Percentiles rank a stretch among this genome's conserved stretches.
phyloP scores from a whole-genome alignment of 257 asterid species.

The Penstemon barbatus region DNA sequence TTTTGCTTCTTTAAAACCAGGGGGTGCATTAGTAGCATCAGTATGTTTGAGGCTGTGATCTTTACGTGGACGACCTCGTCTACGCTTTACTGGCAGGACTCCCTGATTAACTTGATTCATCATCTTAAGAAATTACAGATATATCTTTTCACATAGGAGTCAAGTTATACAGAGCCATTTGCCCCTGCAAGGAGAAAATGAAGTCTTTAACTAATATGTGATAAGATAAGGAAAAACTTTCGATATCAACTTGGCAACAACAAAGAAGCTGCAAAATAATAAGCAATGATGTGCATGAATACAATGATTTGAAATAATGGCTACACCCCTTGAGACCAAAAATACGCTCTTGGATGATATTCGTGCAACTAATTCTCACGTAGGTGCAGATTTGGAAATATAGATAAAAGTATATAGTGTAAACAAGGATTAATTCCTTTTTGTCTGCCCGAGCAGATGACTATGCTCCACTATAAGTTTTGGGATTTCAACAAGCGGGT shows the following conservation, averaged over 20 bases:
- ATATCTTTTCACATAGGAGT: background rate
- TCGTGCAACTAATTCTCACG: background rate
- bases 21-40: constrained; percentile 29
- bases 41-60: constrained; percentile 37
- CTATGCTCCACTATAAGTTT: constrained; percentile 13
- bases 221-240: background rate
- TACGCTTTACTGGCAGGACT: constrained; percentile 38
- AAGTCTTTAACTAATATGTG: background rate
- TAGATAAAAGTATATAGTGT: background rate
- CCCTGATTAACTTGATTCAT: constrained; percentile 40
- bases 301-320: background rate
- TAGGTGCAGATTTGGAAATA: background rate
- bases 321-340: background rate
- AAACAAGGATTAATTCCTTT: background rate
- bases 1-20: constrained; percentile 46
- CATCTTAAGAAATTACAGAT: background rate
- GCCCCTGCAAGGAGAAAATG: constrained; percentile 27
- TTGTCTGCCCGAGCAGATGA: background rate
- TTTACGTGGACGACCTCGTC: constrained; percentile 60
- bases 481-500: constrained; percentile 32
- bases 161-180: background rate
- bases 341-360: background rate
- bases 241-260: background rate
- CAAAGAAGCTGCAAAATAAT: background rate
- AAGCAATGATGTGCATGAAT: background rate